A percentile compares a stretch with the other conserved stretches of the same genome.
Conservation (phyloP, 805 yeast genomes). For the Saccharomycopsis fibuligera region DNA sequence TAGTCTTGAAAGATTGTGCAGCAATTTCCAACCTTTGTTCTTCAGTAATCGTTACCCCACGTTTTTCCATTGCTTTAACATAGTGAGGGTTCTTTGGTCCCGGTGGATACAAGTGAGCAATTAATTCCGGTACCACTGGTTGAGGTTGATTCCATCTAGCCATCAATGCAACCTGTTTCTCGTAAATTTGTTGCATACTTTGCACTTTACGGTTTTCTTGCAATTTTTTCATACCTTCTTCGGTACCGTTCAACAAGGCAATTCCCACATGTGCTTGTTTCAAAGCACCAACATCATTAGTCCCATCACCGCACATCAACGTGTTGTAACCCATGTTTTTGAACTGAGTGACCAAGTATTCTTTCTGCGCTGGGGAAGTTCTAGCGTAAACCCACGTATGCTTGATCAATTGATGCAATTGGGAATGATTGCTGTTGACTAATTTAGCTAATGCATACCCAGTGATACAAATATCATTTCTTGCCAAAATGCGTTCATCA, state of each 20-base stretch:
- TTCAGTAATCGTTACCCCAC: slow-evolving; percentile 73
- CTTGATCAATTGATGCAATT: slow-evolving; percentile 66
- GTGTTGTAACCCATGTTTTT: slow-evolving; percentile 89
- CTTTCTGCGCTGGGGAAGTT: slow-evolving; percentile 95
- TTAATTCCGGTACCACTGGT: slow-evolving; percentile 76
- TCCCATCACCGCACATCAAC: slow-evolving; percentile 99
- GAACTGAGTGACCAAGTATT: slow-evolving; percentile 74
- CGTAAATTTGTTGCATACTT: slow-evolving; percentile 58
- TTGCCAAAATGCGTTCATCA: slow-evolving; percentile 49
- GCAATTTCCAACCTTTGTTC: slow-evolving; percentile 54
- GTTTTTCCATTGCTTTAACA: slow-evolving; percentile 74
- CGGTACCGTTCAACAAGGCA: slow-evolving; percentile 96
- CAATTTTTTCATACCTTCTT: slow-evolving; percentile 83
- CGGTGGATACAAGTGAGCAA: slow-evolving; percentile 96
- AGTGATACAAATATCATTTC: slow-evolving; percentile 83
- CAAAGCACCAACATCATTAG: slow-evolving; percentile 99
- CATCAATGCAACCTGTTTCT: slow-evolving; percentile 77
- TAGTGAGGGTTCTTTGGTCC: slow-evolving; percentile 89
- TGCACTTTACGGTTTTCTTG: slow-evolving; percentile 73
- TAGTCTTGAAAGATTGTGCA: no score
- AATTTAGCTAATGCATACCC: slow-evolving; percentile 80
- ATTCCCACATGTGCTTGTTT: slow-evolving; percentile 98
- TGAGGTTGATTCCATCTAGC: slow-evolving; percentile 75
- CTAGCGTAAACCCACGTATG: slow-evolving; percentile 97
- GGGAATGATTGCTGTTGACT: slow-evolving; percentile 43